Conservation (phyloP, 768 basidiomycete genomes). For the Mycena leptocephala region DNA sequence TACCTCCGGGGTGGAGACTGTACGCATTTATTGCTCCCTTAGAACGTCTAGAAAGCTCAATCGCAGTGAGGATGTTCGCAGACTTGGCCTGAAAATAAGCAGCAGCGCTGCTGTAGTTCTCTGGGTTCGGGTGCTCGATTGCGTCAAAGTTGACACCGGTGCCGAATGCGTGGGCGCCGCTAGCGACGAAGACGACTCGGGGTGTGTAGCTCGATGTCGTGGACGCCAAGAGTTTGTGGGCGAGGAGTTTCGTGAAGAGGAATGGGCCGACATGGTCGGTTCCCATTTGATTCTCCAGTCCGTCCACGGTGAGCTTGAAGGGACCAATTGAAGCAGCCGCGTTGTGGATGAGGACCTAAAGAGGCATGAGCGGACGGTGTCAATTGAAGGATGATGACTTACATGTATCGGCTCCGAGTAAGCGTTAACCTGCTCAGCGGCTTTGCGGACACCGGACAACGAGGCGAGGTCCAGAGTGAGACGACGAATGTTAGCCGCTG, state of each 20-base stretch:
- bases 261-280: conserved; percentile 1
- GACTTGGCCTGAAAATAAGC: conserved; percentile 13
- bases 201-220: not conserved
- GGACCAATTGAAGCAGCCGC: conserved; percentile 4
- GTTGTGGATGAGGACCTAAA: conserved; percentile 18
- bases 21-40: conserved; percentile 9
- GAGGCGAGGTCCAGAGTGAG: too few species aligned
- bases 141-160: conserved; percentile 5
- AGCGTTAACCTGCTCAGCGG: conserved; percentile 12
- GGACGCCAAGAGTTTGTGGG: not conserved
- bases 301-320: conserved; percentile 14
- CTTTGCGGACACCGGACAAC: not conserved
- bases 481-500: too few species aligned
- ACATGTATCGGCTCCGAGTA: conserved; percentile 7
- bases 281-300: conserved; percentile 3
- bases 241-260: conserved; percentile 8
- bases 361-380: too few species aligned
- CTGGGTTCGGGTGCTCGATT: not conserved
- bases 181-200: conserved; percentile 7
- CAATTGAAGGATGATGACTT: too few species aligned
- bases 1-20: conserved; percentile 19
- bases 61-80: conserved; percentile 23
- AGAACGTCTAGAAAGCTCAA: not conserved
- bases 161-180: not conserved
- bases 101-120: not conserved